Base-by-base conservation (phyloP, 1,284 basidiomycete species). In the Ustilago tritici region DNA sequence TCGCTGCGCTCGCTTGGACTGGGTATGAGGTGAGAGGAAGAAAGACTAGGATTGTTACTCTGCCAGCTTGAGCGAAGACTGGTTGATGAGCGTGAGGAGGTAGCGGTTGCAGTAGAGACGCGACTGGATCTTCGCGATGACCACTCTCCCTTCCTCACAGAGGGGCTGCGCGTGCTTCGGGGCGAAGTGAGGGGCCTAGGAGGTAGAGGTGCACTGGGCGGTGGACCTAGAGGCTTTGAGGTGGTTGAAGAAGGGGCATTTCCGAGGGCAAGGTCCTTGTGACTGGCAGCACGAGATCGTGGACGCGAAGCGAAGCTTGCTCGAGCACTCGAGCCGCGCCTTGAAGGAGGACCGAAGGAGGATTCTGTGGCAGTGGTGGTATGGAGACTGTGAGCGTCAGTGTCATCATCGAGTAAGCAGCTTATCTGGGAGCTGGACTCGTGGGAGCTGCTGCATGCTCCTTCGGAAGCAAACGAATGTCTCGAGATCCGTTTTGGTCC, bases 131-230 rank as follows among this genome's bases (percentile, higher is more conserved):
- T 65, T 19, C 71, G 61, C 0, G 57, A 64, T 0, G 53, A n/a
- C 35, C 52, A 53, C 15, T 61, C 58, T 35, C 11, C 43, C 11
- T 19, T 36, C n/a, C 14, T 56, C 10, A 43, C 7, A 31, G 36
- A 59, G 0, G 60, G 61, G 23, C 49, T 64, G 28, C 32, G 32
- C n/a, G 59, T 61, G 15, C 57, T 43, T 19, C 23, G 35, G 2
- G 61, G 38, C 23, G 62, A 57, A 6, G 65, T 54, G 2, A 50
- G 31, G 1, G 74, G 75, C 43, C 34, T 62, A 9, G 75, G 75
- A 1, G 75, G 75, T 3, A 77, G 62, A 1, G 75, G 75, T 17
- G 72, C 38, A 36, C 49, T 60, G 1, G 75, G 75, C 7, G 75
- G 75, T 40, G 75, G 75, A 11, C 70, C 58, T 7, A 57, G 40